Percentiles rank a stretch among this genome's conserved stretches.
Conservation (phyloP, 768 basidiomycete species). For the Clathrus columnatus region DNA sequence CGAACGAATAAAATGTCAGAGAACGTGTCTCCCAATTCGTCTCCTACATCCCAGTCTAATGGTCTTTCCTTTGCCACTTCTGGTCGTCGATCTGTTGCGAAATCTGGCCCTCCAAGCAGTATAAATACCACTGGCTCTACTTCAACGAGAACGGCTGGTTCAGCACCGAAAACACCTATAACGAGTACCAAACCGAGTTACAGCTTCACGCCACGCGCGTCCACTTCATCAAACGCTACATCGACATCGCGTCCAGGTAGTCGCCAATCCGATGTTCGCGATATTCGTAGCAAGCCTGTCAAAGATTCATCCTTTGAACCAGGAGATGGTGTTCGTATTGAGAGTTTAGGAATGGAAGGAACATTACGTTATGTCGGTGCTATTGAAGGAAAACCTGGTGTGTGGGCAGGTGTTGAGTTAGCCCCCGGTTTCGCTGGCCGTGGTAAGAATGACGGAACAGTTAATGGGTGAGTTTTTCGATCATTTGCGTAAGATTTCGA, state of each 20-base stretch:
- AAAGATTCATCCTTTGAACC: constrained; percentile 42
- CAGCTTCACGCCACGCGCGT: constrained; percentile 10
- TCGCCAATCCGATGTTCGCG: constrained; percentile 51
- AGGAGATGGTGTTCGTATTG: constrained; percentile 80
- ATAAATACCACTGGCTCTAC: constrained; percentile 57
- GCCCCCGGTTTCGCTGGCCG: constrained; percentile 77
- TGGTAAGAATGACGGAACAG: constrained; percentile 92
- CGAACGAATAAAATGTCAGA: constrained; percentile 28
- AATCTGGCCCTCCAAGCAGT: constrained; percentile 42
- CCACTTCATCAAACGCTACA: constrained; percentile 21
- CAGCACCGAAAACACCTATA: constrained; percentile 43
- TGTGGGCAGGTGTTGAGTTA: constrained; percentile 93
- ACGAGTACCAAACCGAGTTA: constrained; percentile 6
- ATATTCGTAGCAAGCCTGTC: constrained; percentile 36
- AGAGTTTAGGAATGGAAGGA: constrained; percentile 85
- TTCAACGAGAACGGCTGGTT: constrained; percentile 26
- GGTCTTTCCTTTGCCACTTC: background rate
- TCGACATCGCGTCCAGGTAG: constrained; percentile 42
- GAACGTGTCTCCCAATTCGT: constrained; percentile 36
- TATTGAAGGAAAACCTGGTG: constrained; percentile 81
- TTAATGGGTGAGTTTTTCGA: constrained; percentile 60
- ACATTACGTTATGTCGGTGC: constrained; percentile 69
- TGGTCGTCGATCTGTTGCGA: constrained; percentile 10
- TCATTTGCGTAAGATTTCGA: background rate
- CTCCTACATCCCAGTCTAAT: constrained; percentile 30